phyloP scores from a whole-genome alignment of 2,329 filamentous ascomycete genomes.

The Chaetomiaceae sp. region DNA sequence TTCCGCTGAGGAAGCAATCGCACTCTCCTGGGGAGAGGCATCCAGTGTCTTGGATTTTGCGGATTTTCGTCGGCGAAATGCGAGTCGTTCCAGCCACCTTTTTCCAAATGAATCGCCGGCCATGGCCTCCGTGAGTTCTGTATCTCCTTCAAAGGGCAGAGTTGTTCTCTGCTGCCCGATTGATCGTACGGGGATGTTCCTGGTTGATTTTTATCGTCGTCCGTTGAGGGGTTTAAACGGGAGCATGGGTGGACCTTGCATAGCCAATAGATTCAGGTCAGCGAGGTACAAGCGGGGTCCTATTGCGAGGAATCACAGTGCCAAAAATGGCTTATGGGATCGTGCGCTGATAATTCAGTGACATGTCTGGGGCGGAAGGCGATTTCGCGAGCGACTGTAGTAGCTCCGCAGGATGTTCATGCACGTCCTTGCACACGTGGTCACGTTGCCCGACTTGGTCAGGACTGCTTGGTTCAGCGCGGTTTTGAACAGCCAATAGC shows the following conservation, averaged over 20 bases:
- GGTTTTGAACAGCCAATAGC: slow-evolving; percentile 9
- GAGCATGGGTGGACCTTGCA: no score
- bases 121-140: not conserved
- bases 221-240: no score
- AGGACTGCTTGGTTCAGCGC: not conserved
- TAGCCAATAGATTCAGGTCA: no score
- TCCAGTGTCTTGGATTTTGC: not conserved
- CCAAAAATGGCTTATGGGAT: no score
- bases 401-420: slow-evolving; percentile 55
- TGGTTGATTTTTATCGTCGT: not conserved
- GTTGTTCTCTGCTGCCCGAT: not conserved
- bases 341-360: no score
- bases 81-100: not conserved
- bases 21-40: not conserved
- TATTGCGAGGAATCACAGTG: no score
- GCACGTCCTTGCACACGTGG: slow-evolving; percentile 40
- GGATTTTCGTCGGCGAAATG: not conserved
- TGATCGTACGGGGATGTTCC: not conserved
- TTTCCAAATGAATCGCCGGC: not conserved
- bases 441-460: slow-evolving; percentile 19
- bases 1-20: not conserved
- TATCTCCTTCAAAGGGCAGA: not conserved
- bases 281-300: no score
- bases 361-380: no score
- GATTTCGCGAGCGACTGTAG: slow-evolving; percentile 54